phyloP scores from a whole-genome alignment of 2,329 filamentous ascomycete species.

The Phyllosticta citriasiana region DNA sequence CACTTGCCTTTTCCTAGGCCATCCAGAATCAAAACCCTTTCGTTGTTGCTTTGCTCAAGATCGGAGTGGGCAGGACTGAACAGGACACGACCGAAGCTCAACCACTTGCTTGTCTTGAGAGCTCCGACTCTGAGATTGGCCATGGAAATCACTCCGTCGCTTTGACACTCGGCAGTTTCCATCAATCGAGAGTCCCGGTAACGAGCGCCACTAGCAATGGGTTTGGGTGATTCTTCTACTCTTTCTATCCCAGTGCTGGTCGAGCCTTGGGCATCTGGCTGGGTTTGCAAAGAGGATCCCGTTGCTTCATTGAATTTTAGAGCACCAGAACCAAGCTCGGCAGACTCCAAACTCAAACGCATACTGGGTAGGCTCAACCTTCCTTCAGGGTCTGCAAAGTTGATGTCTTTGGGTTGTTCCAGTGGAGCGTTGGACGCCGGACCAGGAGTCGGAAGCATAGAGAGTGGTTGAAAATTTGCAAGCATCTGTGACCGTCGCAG shows the following conservation, averaged over 20 bases:
- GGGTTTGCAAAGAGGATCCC: neutral
- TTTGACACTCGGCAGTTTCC: conserved; percentile 29
- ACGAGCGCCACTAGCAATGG: conserved; percentile 4
- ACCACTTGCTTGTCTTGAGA: conserved; percentile 79
- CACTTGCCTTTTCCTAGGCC: conserved; percentile 59
- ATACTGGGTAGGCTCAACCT: conserved; percentile 10
- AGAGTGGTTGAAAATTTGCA: conserved; percentile 32
- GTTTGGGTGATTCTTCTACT: neutral
- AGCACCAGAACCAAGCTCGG: neutral
- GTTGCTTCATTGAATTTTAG: neutral
- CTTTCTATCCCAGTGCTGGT: neutral
- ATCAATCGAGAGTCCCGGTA: conserved; percentile 51
- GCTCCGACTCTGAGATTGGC: conserved; percentile 71
- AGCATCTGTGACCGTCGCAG: conserved; percentile 42
- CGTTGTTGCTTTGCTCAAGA: conserved; percentile 47
- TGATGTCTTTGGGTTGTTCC: neutral
- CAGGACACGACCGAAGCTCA: conserved; percentile 72
- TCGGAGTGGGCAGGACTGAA: conserved; percentile 72
- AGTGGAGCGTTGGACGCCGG: neutral
- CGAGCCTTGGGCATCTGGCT: neutral
- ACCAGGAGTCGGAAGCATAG: conserved; percentile 20
- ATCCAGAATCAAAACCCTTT: conserved; percentile 66
- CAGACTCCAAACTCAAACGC: conserved; percentile 3
- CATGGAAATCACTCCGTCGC: conserved; percentile 39
- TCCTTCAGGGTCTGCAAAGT: neutral